Conservation (phyloP, 73 alveolate genomes). For the Effrenium voratum region DNA sequence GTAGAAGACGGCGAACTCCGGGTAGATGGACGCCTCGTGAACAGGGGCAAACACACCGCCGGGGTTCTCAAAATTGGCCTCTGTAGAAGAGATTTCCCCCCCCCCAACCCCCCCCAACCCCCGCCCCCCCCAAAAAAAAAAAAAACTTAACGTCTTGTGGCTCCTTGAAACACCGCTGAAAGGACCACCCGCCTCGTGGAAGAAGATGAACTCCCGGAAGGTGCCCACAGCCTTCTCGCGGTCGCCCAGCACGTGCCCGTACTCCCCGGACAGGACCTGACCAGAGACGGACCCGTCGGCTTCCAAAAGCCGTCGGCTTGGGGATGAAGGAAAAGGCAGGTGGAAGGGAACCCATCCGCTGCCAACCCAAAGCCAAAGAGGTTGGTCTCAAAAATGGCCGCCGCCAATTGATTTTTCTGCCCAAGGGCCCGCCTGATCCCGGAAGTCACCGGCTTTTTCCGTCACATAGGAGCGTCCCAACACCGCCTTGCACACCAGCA, state of each 20-base stretch:
- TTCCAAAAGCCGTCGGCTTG: no score
- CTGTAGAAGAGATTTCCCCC: no score
- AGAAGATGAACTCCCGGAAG: slow-evolving; percentile 90
- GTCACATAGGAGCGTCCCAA: slow-evolving; percentile 77
- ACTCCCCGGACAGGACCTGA: slow-evolving; percentile 52
- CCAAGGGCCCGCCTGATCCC: slow-evolving; percentile 16
- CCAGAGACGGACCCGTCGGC: no score
- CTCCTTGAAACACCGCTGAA: no score
- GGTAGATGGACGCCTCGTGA: slow-evolving; percentile 74
- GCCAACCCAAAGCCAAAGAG: no score
- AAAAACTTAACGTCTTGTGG: no score
- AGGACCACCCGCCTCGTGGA: slow-evolving; percentile 34
- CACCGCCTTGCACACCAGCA: slow-evolving; percentile 52
- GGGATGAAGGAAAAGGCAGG: no score
- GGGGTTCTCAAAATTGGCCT: slow-evolving; percentile 2
- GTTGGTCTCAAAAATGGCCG: no score
- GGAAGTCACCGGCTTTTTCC: slow-evolving; percentile 54
- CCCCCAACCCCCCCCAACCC: no score
- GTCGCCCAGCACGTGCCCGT: slow-evolving; percentile 68
- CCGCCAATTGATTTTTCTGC: no score
- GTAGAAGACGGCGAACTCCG: slow-evolving; percentile 83
- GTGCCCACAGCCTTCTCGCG: slow-evolving; percentile 93
- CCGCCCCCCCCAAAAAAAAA: no score
- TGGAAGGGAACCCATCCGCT: no score
- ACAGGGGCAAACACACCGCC: not conserved